Evolutionary conservation across 106 monocot species (phyloP), one percentile per base, ranked within the genome.

Genomic region (Ottelia alismoides): DNA sequence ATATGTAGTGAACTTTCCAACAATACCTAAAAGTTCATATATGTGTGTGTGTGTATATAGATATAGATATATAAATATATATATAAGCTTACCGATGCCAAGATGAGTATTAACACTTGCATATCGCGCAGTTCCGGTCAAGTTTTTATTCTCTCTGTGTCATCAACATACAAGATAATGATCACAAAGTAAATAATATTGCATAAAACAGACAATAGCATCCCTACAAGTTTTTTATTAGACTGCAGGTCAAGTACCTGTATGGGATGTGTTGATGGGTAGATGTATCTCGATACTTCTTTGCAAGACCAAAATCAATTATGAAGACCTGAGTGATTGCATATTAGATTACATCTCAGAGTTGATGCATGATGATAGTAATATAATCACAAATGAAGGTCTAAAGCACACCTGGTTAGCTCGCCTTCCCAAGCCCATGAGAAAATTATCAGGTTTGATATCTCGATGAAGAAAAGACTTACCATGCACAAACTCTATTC

Each of bases 401-500:
- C n/a, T n/a, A n/a, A n/a, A n/a, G n/a, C n/a, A 29, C 3, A 87
- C 92, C 87, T 92, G 92, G 70, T 87, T 92, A 24, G 87, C 92
- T 61, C 92, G 65, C 49, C 83, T 79, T 35, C 92, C 92, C 62
- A 92, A 77, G 27, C 92, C 92, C 92, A 92, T 92, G 24, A 92
- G 74, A 79, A 92, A 92, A 70, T 92, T 92, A 74, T 92, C 92
- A 46, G 92, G 92, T 53, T 92, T 92, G 27, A 92, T 92, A 66
- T 92, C 92, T 59, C 92, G 78, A 61, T 92, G 92, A 25, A 92
- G 74, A 73, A 92, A 92, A 20, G 83, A 86, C 60, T 92, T 92
- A 21, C 72, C 61, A 62, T 92, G 92, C 51, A 87, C 76, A 70
- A 71, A 92, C 48, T 92, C 92, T 54, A 92, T 67, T 23, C 92